Percentiles rank a stretch among this genome's conserved stretches.
Evolutionary conservation across 805 yeast species (phyloP).

Genomic region (Candida pseudoglaebosa): DNA sequence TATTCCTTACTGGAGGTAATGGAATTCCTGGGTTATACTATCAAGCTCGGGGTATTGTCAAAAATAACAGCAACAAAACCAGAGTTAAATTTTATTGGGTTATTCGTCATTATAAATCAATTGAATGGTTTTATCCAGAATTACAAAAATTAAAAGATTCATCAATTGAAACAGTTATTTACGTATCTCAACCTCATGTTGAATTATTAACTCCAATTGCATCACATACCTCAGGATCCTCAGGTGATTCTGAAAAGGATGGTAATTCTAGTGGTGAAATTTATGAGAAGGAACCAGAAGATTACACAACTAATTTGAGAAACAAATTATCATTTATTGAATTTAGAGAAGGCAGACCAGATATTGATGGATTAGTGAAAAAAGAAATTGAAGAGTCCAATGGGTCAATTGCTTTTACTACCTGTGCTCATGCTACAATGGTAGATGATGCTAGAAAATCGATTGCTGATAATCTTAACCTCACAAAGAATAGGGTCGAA

Average conservation of each 20-base stretch:
- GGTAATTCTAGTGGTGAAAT: background rate
- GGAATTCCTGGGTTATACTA: constrained; percentile 39
- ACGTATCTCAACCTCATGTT: constrained; percentile 33
- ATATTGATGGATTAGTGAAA: constrained; percentile 28
- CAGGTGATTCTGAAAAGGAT: constrained; percentile 2
- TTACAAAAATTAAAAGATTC: constrained; percentile 28
- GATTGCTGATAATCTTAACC: constrained; percentile 19
- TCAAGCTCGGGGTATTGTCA: constrained; percentile 26
- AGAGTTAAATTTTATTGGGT: constrained; percentile 34
- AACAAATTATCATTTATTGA: constrained; percentile 27
- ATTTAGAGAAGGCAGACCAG: constrained; percentile 42
- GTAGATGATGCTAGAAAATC: constrained; percentile 27
- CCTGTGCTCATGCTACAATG: constrained; percentile 46
- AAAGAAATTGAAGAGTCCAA: constrained; percentile 30
- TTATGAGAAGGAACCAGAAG: constrained; percentile 1
- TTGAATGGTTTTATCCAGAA: constrained; percentile 39
- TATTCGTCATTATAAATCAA: constrained; percentile 34
- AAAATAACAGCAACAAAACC: constrained; percentile 9
- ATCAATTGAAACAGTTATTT: constrained; percentile 35
- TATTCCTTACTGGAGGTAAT: constrained; percentile 36
- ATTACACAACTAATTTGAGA: constrained; percentile 1
- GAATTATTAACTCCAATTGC: constrained; percentile 5
- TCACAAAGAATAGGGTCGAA: constrained; percentile 25
- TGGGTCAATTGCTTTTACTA: constrained; percentile 42
- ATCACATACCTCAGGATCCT: background rate